Percentiles rank a stretch among this genome's conserved stretches.
Evolutionary conservation across 164 flowering plant genomes (phyloP).

Genomic region (Sextonia rubra): DNA sequence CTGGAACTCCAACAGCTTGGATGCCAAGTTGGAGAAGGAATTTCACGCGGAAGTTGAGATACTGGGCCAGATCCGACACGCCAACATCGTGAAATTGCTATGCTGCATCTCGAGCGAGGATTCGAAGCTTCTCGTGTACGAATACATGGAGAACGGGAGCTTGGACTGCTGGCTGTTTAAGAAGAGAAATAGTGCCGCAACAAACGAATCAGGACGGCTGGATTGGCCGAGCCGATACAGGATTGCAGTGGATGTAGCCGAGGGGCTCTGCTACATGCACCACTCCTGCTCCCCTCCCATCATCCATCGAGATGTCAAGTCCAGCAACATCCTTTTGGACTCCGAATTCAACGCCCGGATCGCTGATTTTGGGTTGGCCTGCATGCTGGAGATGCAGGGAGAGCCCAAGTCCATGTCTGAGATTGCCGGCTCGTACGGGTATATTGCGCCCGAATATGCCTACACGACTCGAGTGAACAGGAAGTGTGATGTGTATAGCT

Average conservation of each 20-base stretch:
- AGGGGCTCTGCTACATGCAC: constrained; percentile 73
- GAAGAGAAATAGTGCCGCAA: constrained; percentile 14
- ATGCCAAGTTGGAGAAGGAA: constrained; percentile 43
- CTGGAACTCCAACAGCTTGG: constrained; percentile 29
- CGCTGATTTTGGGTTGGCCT: constrained; percentile 80
- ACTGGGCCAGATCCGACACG: constrained; percentile 49
- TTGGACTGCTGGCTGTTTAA: constrained; percentile 56
- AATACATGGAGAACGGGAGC: constrained; percentile 60
- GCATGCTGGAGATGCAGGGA: too few relatives aligned
- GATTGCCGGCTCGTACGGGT: constrained; percentile 68
- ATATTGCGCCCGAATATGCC: constrained; percentile 74
- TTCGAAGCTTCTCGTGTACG: constrained; percentile 61
- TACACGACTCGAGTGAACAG: constrained; percentile 48
- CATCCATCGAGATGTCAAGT: constrained; percentile 70
- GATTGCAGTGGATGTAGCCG: constrained; percentile 66
- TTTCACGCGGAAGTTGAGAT: constrained; percentile 59
- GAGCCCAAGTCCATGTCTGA: constrained; percentile 37
- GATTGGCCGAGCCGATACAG: constrained; percentile 63
- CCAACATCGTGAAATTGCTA: constrained; percentile 55
- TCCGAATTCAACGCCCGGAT: constrained; percentile 56
- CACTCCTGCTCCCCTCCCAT: constrained; percentile 58
- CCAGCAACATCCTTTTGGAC: constrained; percentile 69
- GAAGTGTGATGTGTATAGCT: constrained; percentile 77
- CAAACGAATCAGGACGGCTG: constrained; percentile 13
- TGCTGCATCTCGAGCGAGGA: constrained; percentile 51